These are phyloP conservation scores for Nakaseomyces nivariensis DNA, from an alignment of 1,139 yeast genomes.

Conservation along the genomic window DNA sequence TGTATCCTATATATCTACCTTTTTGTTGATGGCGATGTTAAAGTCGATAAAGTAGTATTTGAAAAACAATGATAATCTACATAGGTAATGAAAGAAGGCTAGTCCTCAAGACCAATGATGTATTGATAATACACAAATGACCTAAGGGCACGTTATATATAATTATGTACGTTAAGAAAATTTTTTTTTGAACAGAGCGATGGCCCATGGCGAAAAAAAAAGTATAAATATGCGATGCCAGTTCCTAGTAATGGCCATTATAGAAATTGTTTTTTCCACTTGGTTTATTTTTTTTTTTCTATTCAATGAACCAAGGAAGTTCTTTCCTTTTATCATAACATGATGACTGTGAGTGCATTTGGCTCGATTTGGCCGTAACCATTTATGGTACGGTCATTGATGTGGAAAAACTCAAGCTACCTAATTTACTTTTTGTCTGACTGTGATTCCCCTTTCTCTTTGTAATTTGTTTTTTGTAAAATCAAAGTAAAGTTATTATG, in stretches of 20 bases:
- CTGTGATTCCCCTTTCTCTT: slow-evolving; percentile 1
- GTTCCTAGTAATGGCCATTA: background rate
- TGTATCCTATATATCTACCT: slow-evolving; percentile 84
- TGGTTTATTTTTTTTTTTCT: background rate
- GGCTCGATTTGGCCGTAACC: slow-evolving; percentile 56
- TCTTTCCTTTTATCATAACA: slow-evolving; percentile 20
- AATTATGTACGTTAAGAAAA: too few relatives aligned
- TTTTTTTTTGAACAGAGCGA: background rate
- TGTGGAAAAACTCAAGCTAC: slow-evolving; percentile 81
- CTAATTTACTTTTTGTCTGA: slow-evolving; percentile 38
- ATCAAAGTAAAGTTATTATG: background rate
- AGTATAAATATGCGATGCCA: background rate
- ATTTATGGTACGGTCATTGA: slow-evolving; percentile 35
- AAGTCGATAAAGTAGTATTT: slow-evolving; percentile 83
- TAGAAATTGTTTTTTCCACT: too few relatives aligned
- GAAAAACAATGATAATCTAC: slow-evolving; percentile 41
- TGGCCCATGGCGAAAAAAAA: background rate
- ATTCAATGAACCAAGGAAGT: slow-evolving; percentile 7
- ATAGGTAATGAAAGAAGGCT: background rate
- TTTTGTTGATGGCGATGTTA: slow-evolving; percentile 68
- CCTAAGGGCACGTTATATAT: background rate
- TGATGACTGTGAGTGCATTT: slow-evolving; percentile 77
- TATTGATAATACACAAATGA: background rate
- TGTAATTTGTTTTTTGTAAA: background rate
- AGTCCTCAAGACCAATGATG: too few relatives aligned